Conservation (phyloP, 2,329 filamentous ascomycete genomes). For the Sarocladium brachiariae region DNA sequence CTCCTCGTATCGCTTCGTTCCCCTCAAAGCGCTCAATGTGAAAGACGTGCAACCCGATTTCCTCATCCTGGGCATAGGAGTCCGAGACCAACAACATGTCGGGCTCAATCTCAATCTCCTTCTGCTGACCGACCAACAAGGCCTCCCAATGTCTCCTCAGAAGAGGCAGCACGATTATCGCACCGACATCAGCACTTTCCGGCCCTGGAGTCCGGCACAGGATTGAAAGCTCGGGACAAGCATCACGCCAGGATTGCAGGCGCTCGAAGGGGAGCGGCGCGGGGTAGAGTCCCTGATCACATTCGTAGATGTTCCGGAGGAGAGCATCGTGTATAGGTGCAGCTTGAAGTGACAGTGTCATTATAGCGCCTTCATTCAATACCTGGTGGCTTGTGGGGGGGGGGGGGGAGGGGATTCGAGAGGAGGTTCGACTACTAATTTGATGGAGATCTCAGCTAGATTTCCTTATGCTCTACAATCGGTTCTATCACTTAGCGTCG, state of each 20-base stretch:
- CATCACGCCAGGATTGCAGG: constrained; percentile 3
- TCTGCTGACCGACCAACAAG: not conserved
- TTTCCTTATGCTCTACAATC: too few relatives aligned
- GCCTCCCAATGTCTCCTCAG: not conserved
- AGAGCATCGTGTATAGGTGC: not conserved
- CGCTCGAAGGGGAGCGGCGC: constrained; percentile 3
- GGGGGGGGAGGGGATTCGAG: not conserved
- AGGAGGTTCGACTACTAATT: too few relatives aligned
- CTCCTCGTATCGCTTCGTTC: not conserved
- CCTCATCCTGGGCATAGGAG: not conserved
- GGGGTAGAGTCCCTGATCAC: constrained; percentile 1
- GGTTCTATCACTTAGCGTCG: too few relatives aligned
- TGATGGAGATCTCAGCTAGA: too few relatives aligned
- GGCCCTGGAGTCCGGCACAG: not conserved
- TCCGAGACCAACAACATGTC: not conserved
- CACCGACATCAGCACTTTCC: not conserved
- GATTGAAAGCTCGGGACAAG: constrained; percentile 1
- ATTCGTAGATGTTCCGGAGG: not conserved
- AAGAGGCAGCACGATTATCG: constrained; percentile 3
- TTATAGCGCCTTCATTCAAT: not conserved
- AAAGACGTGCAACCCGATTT: constrained; percentile 4
- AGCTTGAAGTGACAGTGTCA: not conserved
- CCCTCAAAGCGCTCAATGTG: constrained; percentile 5
- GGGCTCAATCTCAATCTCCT: not conserved
- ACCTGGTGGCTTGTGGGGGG: not conserved